Conservation (phyloP, 2,329 filamentous ascomycete species). For the Xylaria sp. region DNA sequence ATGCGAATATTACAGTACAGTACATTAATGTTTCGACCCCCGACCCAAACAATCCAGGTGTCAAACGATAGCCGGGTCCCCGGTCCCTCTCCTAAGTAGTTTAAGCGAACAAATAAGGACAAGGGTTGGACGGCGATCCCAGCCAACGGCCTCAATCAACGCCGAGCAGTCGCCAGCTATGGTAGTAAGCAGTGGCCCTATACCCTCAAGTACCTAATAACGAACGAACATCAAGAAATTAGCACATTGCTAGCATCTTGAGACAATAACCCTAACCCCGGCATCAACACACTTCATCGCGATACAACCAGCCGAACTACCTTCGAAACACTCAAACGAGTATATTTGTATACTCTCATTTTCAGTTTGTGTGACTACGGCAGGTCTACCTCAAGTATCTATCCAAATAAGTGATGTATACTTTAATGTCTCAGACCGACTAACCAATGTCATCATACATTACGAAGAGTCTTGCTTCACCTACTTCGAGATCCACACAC, state of each 20-base stretch:
- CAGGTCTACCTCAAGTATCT: neutral
- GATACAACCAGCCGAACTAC: neutral
- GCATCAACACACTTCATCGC: slow-evolving; percentile 11
- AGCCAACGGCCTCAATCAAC: slow-evolving; percentile 13
- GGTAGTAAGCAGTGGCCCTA: neutral
- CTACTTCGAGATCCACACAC: slow-evolving; percentile 18
- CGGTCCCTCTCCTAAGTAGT: slow-evolving; percentile 16
- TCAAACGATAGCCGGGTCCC: slow-evolving; percentile 18
- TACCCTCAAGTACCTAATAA: neutral
- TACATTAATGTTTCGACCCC: slow-evolving; percentile 1
- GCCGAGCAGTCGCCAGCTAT: slow-evolving; percentile 3
- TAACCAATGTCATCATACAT: neutral
- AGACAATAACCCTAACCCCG: neutral
- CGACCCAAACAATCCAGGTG: neutral
- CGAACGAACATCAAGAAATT: slow-evolving; percentile 4
- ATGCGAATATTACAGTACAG: neutral
- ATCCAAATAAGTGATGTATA: neutral
- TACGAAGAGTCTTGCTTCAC: neutral
- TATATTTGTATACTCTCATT: neutral
- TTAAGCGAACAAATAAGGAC: slow-evolving; percentile 33
- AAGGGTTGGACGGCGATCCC: slow-evolving; percentile 31
- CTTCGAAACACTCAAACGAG: slow-evolving; percentile 11
- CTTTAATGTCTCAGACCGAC: slow-evolving; percentile 20
- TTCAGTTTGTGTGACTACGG: neutral
- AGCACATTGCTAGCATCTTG: neutral